These are phyloP conservation scores for Suillus subluteus DNA, from an alignment of 768 basidiomycete species.

Conservation along the genomic window DNA sequence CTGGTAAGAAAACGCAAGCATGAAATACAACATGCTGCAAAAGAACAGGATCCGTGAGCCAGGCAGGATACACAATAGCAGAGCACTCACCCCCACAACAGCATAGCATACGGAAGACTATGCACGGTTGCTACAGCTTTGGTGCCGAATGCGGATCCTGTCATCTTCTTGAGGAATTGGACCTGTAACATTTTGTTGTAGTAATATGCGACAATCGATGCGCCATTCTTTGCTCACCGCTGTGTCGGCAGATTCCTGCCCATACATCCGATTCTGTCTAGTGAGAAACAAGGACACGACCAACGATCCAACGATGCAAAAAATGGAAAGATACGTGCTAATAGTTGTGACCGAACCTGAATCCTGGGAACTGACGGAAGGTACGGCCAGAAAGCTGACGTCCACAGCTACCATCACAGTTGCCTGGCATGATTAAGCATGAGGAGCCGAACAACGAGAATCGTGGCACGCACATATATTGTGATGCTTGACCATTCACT, in stretches of 20 bases:
- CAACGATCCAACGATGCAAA: slow-evolving; percentile 38
- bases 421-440: neutral
- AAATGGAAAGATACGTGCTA: slow-evolving; percentile 38
- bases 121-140: slow-evolving; percentile 52
- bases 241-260: slow-evolving; percentile 25
- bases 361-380: slow-evolving; percentile 34
- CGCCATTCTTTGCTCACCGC: slow-evolving; percentile 29
- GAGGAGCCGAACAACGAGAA: neutral
- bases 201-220: neutral
- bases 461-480: slow-evolving; percentile 45
- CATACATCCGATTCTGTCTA: slow-evolving; percentile 38
- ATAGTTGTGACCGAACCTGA: slow-evolving; percentile 14
- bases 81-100: slow-evolving; percentile 54
- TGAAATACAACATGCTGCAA: slow-evolving; percentile 30
- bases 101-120: slow-evolving; percentile 51
- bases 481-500: slow-evolving; percentile 38
- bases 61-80: neutral
- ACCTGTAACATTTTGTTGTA: neutral
- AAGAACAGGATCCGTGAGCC: neutral
- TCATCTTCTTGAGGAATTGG: slow-evolving; percentile 1
- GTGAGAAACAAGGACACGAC: slow-evolving; percentile 39
- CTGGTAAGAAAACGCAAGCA: slow-evolving; percentile 25
- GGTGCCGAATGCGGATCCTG: slow-evolving; percentile 32
- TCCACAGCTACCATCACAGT: slow-evolving; percentile 13
- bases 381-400: slow-evolving; percentile 40